Base-by-base conservation (phyloP, 805 yeast genomes). In the Candida rishiriensis region DNA sequence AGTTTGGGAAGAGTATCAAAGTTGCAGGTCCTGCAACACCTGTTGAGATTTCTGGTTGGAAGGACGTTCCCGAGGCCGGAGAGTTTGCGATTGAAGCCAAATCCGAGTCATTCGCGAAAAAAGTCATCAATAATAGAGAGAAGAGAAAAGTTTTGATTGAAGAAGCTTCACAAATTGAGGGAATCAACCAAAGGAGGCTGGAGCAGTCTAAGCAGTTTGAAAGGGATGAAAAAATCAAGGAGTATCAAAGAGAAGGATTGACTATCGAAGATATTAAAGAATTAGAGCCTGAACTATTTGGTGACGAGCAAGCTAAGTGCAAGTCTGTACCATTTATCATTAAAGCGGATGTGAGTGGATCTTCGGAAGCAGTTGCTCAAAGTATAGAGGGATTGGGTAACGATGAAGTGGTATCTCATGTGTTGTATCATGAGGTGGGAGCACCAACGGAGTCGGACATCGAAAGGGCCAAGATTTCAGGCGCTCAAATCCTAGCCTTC, bases 11-110 rank as follows among this genome's bases (percentile, higher is more conserved):
- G 50, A 45, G 71, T 0, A 63, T 88, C 9, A 77, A 79, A 46
- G 47, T 62, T 29, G 97, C 96, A 0, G 78, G 79, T 1, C 98
- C 99, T 0, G 83, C 96, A 0, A 82, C 85, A 9, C 97, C 98
- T 0, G 95, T 88, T 1, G 95, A 88, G 56, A 72, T 93, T 8
- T 75, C 87, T 60, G 99, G 99, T 1, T 93, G 99, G 99, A 89
- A 85, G 59, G 90, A 81, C 31, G 66, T 90, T 32, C 98, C 98
- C 0, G 86, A 79, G 41, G 93, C 96, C 10, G 99, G 99, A 10
- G 96, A 88, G 50, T 78, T 78, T 50, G 80, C 87, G 1, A 60
- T 91, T 5, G 84, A 88, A 59, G 95, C 93, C 11, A 76, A 77
- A 49, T 78, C 66, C 55, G 97, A 90, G 60, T 70, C 78, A 12